Conservation (phyloP, 2,329 filamentous ascomycete genomes). For the Aspergillus calidoustus region DNA sequence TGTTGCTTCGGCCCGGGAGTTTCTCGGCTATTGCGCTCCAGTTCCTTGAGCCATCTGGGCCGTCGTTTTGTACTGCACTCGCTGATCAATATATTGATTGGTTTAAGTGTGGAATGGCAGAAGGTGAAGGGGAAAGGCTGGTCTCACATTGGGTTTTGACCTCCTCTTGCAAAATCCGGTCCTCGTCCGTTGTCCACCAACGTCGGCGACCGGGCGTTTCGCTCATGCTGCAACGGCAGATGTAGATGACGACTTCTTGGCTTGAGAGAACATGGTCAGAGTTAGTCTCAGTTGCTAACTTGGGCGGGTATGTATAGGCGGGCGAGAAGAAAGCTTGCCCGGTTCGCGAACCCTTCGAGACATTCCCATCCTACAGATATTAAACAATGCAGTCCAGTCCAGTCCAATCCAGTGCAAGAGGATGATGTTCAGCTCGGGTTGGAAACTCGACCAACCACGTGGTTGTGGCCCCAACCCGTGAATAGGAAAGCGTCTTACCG, state of each 20-base stretch:
- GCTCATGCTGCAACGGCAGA: not conserved
- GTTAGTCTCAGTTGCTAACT: not conserved
- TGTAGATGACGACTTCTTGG: not conserved
- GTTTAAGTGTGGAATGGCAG: too few relatives aligned
- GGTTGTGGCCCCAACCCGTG: not conserved
- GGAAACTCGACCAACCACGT: not conserved
- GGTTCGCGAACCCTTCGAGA: not conserved
- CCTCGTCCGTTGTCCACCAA: not conserved
- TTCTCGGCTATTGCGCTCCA: constrained; percentile 14
- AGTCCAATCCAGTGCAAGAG: not conserved
- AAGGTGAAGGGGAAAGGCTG: not conserved
- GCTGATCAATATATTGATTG: not conserved
- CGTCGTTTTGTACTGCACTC: not conserved
- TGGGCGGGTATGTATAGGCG: not conserved
- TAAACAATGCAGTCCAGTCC: not conserved
- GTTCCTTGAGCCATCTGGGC: not conserved
- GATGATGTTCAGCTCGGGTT: not conserved
- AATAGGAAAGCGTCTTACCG: not conserved
- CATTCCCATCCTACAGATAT: not conserved
- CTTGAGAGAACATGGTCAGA: not conserved
- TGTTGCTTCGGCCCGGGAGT: constrained; percentile 5
- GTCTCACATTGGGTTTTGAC: not conserved
- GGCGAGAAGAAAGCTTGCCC: not conserved
- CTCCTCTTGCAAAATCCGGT: not conserved
- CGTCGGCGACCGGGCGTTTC: not conserved